Base-by-base conservation (phyloP, 78 protist genomes). In the Emiliania huxleyi region DNA sequence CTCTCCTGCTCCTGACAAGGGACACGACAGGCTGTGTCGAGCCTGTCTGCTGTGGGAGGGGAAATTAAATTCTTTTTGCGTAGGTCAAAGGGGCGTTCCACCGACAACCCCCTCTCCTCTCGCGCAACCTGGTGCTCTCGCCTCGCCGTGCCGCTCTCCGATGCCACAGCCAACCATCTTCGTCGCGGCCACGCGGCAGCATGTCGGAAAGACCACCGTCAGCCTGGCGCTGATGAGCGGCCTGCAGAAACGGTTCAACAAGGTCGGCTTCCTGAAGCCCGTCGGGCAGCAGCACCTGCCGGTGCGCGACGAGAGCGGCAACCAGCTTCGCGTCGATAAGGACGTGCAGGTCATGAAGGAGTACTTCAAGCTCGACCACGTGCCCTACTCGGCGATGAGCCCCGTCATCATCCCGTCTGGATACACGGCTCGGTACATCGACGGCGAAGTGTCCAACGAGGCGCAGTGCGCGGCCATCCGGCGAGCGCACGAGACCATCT, bases 101-200 rank as follows among this genome's bases (percentile, higher is more conserved):
- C n/a, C n/a, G n/a, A n/a, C n/a, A n/a, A n/a, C n/a, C n/a, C n/a
- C n/a, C n/a, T n/a, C n/a, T n/a, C n/a, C n/a, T n/a, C n/a, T n/a
- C n/a, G n/a, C n/a, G n/a, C n/a, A n/a, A n/a, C n/a, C n/a, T n/a
- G n/a, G n/a, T n/a, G n/a, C n/a, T n/a, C n/a, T n/a, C n/a, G n/a
- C n/a, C n/a, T n/a, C n/a, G n/a, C n/a, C n/a, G n/a, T n/a, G n/a
- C n/a, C n/a, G n/a, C n/a, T n/a, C n/a, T n/a, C n/a, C n/a, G n/a
- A n/a, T n/a, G n/a, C n/a, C n/a, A n/a, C n/a, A n/a, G n/a, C n/a
- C n/a, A n/a, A n/a, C n/a, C n/a, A 23, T 73, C 83, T 73, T 73
- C 42, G 83, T 73, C 33, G 83, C 83, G 23, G 83, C 83, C 33
- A 73, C 83, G 83, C 83, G 83, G 83, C 83, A 73, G 83, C 37